A percentile compares a stretch with the other conserved stretches of the same genome.
These are phyloP conservation scores for Alternaria incomplexa DNA, from an alignment of 2,329 filamentous ascomycete genomes.

Conservation along the genomic window DNA sequence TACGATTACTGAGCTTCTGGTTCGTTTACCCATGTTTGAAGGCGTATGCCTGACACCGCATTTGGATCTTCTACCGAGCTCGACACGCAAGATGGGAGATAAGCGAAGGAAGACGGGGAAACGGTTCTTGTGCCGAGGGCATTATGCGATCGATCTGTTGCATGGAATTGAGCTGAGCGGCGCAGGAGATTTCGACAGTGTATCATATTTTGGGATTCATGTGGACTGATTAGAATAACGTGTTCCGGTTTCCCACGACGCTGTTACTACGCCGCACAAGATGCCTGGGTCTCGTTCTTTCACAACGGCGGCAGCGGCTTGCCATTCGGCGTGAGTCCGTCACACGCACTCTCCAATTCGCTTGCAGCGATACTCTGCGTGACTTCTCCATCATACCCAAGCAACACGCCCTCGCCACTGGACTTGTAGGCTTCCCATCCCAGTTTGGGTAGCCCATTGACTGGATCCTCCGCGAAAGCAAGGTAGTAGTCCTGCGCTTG, in stretches of 20 bases:
- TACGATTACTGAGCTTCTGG: background rate
- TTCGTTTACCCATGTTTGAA: background rate
- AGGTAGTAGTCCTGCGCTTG: slow-evolving; percentile 48
- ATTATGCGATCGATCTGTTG: background rate
- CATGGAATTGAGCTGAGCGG: background rate
- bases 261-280: background rate
- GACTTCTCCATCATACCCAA: slow-evolving; percentile 24
- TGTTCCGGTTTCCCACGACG: background rate
- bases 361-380: slow-evolving; percentile 25
- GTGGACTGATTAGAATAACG: no score
- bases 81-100: background rate
- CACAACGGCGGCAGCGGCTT: slow-evolving; percentile 4
- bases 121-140: background rate
- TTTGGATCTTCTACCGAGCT: background rate
- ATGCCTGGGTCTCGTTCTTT: background rate
- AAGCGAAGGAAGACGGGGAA: background rate
- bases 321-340: slow-evolving; percentile 9
- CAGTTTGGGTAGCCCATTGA: slow-evolving; percentile 32
- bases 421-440: slow-evolving; percentile 44
- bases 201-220: background rate
- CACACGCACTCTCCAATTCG: slow-evolving; percentile 28
- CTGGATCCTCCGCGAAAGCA: slow-evolving; percentile 45
- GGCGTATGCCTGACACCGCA: background rate
- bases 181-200: background rate
- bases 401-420: slow-evolving; percentile 28